phyloP scores from a whole-genome alignment of 164 flowering plant genomes.

The Chloranthus sessilifolius region DNA sequence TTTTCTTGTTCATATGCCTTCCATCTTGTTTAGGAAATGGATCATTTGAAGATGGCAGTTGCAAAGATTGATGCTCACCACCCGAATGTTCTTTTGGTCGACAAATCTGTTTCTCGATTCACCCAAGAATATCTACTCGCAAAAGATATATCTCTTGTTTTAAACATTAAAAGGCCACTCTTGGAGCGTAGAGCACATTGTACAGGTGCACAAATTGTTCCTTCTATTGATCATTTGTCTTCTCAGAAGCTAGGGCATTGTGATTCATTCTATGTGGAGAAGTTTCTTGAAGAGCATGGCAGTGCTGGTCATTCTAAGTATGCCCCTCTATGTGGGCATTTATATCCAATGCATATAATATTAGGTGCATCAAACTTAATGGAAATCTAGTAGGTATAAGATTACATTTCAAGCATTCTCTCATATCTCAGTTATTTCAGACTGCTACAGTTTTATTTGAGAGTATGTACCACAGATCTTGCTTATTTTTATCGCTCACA shows the following conservation, averaged over 20 bases:
- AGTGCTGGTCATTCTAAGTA: constrained; percentile 60
- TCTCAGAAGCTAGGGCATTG: constrained; percentile 62
- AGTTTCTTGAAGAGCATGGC: constrained; percentile 54
- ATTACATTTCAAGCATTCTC: too few species aligned
- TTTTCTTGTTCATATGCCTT: not conserved
- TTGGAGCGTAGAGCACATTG: constrained; percentile 79
- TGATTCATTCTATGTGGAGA: constrained; percentile 57
- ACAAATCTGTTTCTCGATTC: constrained; percentile 68
- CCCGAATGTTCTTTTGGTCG: constrained; percentile 71
- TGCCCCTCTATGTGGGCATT: too few species aligned
- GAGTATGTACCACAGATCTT: too few species aligned
- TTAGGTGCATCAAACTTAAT: too few species aligned
- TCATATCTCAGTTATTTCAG: too few species aligned
- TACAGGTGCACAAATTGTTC: constrained; percentile 70
- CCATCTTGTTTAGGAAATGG: constrained; percentile 47
- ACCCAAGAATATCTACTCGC: constrained; percentile 72
- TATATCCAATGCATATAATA: too few species aligned
- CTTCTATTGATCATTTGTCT: constrained; percentile 63
- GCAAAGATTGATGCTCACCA: constrained; percentile 63
- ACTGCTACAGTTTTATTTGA: too few species aligned
- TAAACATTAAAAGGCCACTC: constrained; percentile 66
- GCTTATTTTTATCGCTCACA: too few species aligned
- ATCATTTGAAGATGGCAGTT: constrained; percentile 79
- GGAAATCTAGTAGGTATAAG: too few species aligned
- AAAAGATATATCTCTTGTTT: constrained; percentile 70